Evolutionary conservation across 768 basidiomycete species (phyloP), one percentile per base, ranked within the genome.

Genomic region (Russula sp.): DNA sequence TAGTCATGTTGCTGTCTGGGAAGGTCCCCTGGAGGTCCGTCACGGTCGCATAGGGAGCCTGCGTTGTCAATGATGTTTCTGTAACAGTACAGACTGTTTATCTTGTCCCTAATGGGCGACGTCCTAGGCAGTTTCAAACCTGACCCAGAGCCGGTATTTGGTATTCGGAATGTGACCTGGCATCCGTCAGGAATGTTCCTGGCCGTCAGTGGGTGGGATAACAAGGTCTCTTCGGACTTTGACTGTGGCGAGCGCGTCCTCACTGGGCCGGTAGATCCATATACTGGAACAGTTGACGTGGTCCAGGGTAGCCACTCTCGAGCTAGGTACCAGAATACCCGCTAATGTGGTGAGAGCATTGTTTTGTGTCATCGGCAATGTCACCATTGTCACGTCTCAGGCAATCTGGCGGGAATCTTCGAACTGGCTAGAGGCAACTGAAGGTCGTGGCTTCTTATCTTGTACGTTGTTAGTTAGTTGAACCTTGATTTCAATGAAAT

Each of bases 171-270:
- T 62, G 85, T 87, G 0, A 76, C 82, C 20, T 98, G 94, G 94
- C 91, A 94, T 74, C 94, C 94, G 4, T 87, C 79, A 59, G 91
- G 94, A 5, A 78, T 82, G 70, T 94, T 89, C 71, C 76, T 97
- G 9, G 89, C 87, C 2, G 79, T 94, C 0, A 86, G 84, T 13
- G 94, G 94, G 11, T 94, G 88, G 84, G 93, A 95, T 74, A 92
- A 94, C 69, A 91, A 88, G 75, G 92, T 89, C 59, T 47, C 76
- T 67, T 4, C 3, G 37, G 22, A 5, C 9, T 14, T 31, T 32
- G 37, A 51, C 39, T 51, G 11, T 9, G 27, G 11, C 6, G 32
- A 27, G 18, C 10, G 37, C 8, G 27, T 53, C 16, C 48, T 53
- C 13, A 56, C 4, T 13, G 35, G 44, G 35, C 18, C 9, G 16